Base-by-base conservation (phyloP, 2,329 filamentous ascomycete species). In the Teratosphaeria nubilosa region DNA sequence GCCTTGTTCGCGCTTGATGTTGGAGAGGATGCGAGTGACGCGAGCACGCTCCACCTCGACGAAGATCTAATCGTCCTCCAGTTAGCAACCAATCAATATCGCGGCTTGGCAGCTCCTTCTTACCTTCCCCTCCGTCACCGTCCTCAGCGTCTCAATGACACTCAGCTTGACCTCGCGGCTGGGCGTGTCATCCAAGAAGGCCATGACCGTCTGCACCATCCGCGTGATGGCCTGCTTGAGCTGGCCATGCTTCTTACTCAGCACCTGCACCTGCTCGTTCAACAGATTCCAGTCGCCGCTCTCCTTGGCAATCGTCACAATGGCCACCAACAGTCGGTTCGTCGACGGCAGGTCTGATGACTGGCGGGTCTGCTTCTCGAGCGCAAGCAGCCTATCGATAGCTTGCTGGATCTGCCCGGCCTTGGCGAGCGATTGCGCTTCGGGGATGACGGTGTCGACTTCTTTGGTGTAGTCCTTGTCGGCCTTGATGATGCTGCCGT, bases 171-270 rank as follows among this genome's bases (percentile, higher is more conserved):
- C 91, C 66, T 96, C 91, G 61, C 90, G 71, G 69, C 84, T 87
- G 34, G 94, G 91, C 24, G 91, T 91, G 53, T 88, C 84, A 70
- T 95, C 88, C 69, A 99, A 77, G 75, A 97, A 96, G 60, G 80
- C 82, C 86, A 99, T 96, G 62, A 96, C 91, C 53, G 86, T 87
- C 80, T 99, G 94, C 61, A 99, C 91, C 94, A 99, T 99, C 80
- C 92, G 94, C 68, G 94, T 97, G 70, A 91, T 94, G 70, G 94
- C 94, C 77, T 97, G 94, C 77, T 99, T 99, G 72, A 99, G 91
- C 80, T 99, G 94, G 69, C 91, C 90, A 88, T 99, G 94, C 80
- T 99, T 99, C 86, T 99, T 99, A 65, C 94, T 97, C 59, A 99
- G 82, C 64, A 96, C 82, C 68, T 96, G 82, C 63, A 96, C 90